A percentile compares a stretch with the other conserved stretches of the same genome.
Evolutionary conservation across 2,329 filamentous ascomycete genomes (phyloP).

Genomic region (Verticillium zaregamsianum): DNA sequence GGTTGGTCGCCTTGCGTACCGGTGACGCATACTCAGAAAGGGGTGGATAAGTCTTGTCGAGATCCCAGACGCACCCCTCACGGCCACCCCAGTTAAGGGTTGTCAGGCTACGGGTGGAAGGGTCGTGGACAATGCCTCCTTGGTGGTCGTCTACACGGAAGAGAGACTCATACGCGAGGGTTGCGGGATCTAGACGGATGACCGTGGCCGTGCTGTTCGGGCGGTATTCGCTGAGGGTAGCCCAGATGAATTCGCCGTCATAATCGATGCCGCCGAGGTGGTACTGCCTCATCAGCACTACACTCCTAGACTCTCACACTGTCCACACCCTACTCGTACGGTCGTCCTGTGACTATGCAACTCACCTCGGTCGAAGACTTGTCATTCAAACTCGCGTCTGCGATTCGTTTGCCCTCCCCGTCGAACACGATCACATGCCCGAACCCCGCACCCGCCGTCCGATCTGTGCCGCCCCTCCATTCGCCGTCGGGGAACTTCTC

Average conservation of each 20-base stretch:
- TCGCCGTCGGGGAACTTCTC: slow-evolving; percentile 28
- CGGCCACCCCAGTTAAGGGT: slow-evolving; percentile 43
- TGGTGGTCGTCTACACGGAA: slow-evolving; percentile 36
- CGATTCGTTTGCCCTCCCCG: slow-evolving; percentile 33
- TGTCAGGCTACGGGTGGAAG: slow-evolving; percentile 26
- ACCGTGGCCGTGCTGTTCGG: slow-evolving; percentile 41
- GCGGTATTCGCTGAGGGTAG: slow-evolving; percentile 40
- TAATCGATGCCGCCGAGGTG: slow-evolving; percentile 45
- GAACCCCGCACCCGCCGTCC: slow-evolving; percentile 37
- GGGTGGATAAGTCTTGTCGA: slow-evolving; percentile 8
- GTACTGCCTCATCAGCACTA: slow-evolving; percentile 27
- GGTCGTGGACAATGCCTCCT: slow-evolving; percentile 41
- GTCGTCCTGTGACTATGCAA: not conserved
- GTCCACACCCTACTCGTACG: not conserved
- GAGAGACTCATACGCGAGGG: slow-evolving; percentile 27
- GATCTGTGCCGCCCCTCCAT: slow-evolving; percentile 48
- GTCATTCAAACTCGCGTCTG: slow-evolving; percentile 37
- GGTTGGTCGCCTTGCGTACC: slow-evolving; percentile 25
- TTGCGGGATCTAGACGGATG: slow-evolving; percentile 31
- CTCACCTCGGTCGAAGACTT: slow-evolving; percentile 18
- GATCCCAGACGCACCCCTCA: slow-evolving; percentile 32
- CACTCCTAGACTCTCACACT: not conserved
- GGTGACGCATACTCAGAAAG: slow-evolving; percentile 18
- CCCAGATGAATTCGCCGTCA: slow-evolving; percentile 43
- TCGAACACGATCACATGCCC: slow-evolving; percentile 41